These are phyloP conservation scores for Trichocladium uniseriatum DNA, from an alignment of 495 filamentous ascomycete genomes.

Conservation along the genomic window DNA sequence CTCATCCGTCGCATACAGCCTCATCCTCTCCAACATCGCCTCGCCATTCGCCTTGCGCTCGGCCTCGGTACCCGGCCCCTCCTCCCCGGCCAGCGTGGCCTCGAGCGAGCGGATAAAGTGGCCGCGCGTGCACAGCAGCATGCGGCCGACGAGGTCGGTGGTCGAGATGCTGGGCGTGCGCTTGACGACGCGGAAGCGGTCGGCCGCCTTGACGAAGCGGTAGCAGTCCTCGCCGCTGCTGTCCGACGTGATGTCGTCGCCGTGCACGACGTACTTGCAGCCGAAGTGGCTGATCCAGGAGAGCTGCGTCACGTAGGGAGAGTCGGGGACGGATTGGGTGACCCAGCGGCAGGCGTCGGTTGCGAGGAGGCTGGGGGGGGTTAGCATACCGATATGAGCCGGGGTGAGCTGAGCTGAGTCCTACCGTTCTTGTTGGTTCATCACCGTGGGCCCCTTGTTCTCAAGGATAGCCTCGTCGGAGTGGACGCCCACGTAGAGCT, in stretches of 20 bases:
- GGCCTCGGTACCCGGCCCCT: conserved; percentile 57
- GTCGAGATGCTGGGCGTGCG: conserved; percentile 95
- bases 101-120: conserved; percentile 78
- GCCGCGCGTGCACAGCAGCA: conserved; percentile 83
- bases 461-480: conserved; percentile 89
- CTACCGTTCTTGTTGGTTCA: conserved; percentile 83
- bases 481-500: conserved; percentile 86
- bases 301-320: conserved; percentile 90
- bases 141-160: conserved; percentile 91
- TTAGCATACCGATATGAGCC: conserved; percentile 1
- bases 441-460: conserved; percentile 97
- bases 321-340: conserved; percentile 68
- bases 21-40: conserved; percentile 59
- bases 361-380: conserved; percentile 50
- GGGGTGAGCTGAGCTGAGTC: conserved; percentile 6
- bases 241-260: conserved; percentile 95
- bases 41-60: conserved; percentile 53
- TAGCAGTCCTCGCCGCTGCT: conserved; percentile 90
- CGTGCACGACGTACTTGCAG: conserved; percentile 90
- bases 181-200: conserved; percentile 87
- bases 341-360: conserved; percentile 94
- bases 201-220: conserved; percentile 85
- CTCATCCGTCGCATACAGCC: conserved; percentile 78
- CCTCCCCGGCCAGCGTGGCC: conserved; percentile 54
- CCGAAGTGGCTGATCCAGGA: conserved; percentile 92